Evolutionary conservation across 2,329 filamentous ascomycete genomes (phyloP).

Genomic region (Pleoardoris graminearum): DNA sequence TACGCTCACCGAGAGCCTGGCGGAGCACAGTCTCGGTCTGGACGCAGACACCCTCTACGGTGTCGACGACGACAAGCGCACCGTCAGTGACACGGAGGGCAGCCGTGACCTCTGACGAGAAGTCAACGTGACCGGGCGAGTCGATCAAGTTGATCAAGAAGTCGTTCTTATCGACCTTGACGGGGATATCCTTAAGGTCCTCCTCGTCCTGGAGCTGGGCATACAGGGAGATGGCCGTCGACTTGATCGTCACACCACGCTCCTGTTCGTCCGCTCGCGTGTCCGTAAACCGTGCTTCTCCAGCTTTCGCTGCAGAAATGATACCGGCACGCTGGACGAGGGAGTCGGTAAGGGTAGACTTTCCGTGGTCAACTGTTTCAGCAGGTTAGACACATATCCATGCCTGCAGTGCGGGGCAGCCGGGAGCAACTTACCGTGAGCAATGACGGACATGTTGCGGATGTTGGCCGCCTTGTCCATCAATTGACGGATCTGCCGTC

Average conservation of each 20-base stretch:
- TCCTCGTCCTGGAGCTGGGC: slow-evolving; percentile 78
- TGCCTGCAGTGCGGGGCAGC: slow-evolving; percentile 18
- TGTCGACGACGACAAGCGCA: slow-evolving; percentile 99
- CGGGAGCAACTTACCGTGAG: slow-evolving; percentile 68
- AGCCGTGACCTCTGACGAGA: slow-evolving; percentile 99
- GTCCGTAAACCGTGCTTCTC: slow-evolving; percentile 94
- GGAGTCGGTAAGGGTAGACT: slow-evolving; percentile 99
- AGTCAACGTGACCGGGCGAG: slow-evolving; percentile 99
- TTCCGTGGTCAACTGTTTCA: slow-evolving; percentile 88
- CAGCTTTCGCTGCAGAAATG: slow-evolving; percentile 96
- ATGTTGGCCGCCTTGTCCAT: slow-evolving; percentile 80
- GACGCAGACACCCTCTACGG: slow-evolving; percentile 99
- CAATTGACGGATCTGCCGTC: slow-evolving; percentile 67
- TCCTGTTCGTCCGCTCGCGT: slow-evolving; percentile 98
- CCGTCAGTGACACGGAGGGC: slow-evolving; percentile 99
- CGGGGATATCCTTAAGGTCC: slow-evolving; percentile 91
- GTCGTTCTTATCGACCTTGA: slow-evolving; percentile 87
- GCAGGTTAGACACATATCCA: slow-evolving; percentile 28
- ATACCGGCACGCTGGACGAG: slow-evolving; percentile 99
- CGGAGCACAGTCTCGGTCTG: slow-evolving; percentile 99
- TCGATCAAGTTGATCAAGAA: slow-evolving; percentile 99
- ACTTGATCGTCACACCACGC: slow-evolving; percentile 99
- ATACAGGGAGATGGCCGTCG: slow-evolving; percentile 98
- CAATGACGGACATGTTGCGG: slow-evolving; percentile 99
- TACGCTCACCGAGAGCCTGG: slow-evolving; percentile 98